These are phyloP conservation scores for Beauveria scarabaeidicola DNA, from an alignment of 2,329 filamentous ascomycete species.

Conservation along the genomic window DNA sequence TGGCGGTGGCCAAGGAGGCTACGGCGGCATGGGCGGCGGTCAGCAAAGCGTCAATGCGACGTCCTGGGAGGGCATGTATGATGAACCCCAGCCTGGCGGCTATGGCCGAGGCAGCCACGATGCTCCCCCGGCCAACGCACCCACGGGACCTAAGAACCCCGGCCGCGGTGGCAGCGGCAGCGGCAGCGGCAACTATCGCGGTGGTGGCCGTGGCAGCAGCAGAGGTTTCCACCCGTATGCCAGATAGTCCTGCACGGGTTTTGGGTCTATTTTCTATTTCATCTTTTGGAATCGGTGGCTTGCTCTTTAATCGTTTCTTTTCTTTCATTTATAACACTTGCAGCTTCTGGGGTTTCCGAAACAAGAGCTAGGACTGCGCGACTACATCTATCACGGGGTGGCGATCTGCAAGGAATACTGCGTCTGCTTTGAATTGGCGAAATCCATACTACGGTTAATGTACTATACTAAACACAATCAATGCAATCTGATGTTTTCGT, in stretches of 20 bases:
- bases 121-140: conserved; percentile 51
- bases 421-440: neutral
- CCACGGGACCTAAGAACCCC: conserved; percentile 92
- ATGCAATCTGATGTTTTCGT: neutral
- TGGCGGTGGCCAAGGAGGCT: conserved; percentile 12
- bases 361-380: neutral
- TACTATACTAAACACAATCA: neutral
- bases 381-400: neutral
- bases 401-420: neutral
- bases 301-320: neutral
- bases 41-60: conserved; percentile 55
- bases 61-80: conserved; percentile 97
- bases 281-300: neutral
- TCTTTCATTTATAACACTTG: neutral
- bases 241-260: conserved; percentile 17
- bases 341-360: neutral
- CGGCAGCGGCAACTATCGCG: conserved; percentile 78
- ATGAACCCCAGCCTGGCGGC: conserved; percentile 69
- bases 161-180: conserved; percentile 67
- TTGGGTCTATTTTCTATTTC: neutral
- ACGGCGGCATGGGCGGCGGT: conserved; percentile 20
- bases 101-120: conserved; percentile 35
- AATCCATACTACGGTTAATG: neutral
- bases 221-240: conserved; percentile 75
- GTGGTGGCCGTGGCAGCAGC: conserved; percentile 69